A percentile compares a stretch with the other conserved stretches of the same genome.
Conservation (phyloP, 441 rosid genomes). For the Mallotus japonicus region DNA sequence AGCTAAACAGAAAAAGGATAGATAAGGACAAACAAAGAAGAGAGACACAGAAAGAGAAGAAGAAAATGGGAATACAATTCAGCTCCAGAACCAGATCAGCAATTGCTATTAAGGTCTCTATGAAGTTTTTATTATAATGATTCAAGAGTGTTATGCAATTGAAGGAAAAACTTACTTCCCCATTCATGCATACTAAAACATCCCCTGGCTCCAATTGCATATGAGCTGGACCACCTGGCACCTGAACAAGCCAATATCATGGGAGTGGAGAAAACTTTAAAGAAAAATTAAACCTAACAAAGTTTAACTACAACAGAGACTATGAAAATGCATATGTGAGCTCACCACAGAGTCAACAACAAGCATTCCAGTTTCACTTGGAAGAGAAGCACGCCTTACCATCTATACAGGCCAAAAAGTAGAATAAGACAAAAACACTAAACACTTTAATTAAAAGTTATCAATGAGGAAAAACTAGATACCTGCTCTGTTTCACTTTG, state of each 20-base stretch:
- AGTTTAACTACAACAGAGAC: background rate
- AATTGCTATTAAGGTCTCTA: background rate
- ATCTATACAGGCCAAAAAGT: conserved; percentile 44
- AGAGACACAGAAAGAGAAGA: background rate
- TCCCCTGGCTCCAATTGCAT: conserved; percentile 87
- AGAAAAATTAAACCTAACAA: background rate
- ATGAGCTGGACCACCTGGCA: conserved; percentile 93
- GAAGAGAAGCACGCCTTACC: conserved; percentile 73
- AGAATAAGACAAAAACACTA: conserved; percentile 25
- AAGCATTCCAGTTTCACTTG: conserved; percentile 91
- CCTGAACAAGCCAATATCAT: conserved; percentile 45
- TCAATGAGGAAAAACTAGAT: conserved; percentile 16
- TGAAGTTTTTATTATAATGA: background rate
- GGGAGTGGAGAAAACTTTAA: background rate
- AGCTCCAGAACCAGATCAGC: background rate
- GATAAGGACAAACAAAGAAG: background rate
- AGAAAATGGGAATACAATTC: background rate
- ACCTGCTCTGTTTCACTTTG: conserved; percentile 91
- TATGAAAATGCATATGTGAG: conserved; percentile 11
- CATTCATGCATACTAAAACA: conserved; percentile 82
- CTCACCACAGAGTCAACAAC: conserved; percentile 88
- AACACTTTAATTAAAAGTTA: background rate
- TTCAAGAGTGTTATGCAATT: background rate
- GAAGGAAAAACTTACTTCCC: conserved; percentile 56
- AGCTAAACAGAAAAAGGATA: background rate